Base-by-base conservation (phyloP, 768 basidiomycete genomes). In the Termitomyces titanicus region DNA sequence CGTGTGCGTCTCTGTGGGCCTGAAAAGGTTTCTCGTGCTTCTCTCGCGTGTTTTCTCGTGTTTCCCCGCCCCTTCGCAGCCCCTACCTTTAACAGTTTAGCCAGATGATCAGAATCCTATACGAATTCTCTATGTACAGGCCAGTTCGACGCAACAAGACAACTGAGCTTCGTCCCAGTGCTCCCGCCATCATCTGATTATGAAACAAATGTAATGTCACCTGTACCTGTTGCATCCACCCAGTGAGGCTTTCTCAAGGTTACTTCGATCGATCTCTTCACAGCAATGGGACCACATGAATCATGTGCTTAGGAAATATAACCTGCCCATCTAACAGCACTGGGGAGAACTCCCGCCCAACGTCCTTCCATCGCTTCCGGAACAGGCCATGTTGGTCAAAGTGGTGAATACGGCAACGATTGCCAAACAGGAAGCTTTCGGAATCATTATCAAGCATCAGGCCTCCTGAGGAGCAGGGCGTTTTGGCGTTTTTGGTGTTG, bases 181-280 rank as follows among this genome's bases (percentile, higher is more conserved):
- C 1, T 13, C 18, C 31, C 12, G 15, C 42, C 13, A 33, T 22
- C 13, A 22, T 9, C 46, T 34, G 20, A 15, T 34, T 31, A 15
- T 20, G 20, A 47, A 15, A 18, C 11, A 18, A n/a, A n/a, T n/a
- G n/a, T n/a, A n/a, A n/a, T n/a, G n/a, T n/a, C n/a, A n/a, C n/a
- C 29, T 9, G 59, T 61, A 57, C 60, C 60, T 20, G 54, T 52
- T 24, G 51, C 59, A 29, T n/a, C n/a, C n/a, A 61, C 57, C 11
- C 57, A 54, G 3, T 51, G 59, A 47, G 60, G 61, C 38, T 61
- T 61, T 37, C 35, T 58, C 25, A 57, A 59, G 27, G 44, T 61
- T 15, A 51, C 49, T 18, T 33, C 49, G 3, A 44, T 61, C 24
- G 52, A 61, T 20, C 18, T 61, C 7, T 17, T 58, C 57, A 0